Base-by-base conservation (phyloP, 1,284 basidiomycete species). In the Ustilago xerochloae region DNA sequence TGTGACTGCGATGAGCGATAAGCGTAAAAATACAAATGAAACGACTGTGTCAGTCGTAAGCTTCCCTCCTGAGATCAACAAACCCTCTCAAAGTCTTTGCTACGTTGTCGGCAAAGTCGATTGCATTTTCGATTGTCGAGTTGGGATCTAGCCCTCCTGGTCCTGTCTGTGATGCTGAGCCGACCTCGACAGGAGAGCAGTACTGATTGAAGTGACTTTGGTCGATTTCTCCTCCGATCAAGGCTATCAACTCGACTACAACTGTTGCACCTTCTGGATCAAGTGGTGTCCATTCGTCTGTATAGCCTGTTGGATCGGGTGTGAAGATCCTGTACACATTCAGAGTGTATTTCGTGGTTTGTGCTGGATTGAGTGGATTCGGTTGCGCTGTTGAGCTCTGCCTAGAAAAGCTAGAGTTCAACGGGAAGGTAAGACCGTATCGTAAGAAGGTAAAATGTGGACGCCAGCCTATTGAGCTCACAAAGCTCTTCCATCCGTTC, bases 261-360 rank as follows among this genome's bases (percentile, higher is more conserved):
- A 71, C 57, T 3, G 72, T 75, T 2, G 59, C 53, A 0, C 60
- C 72, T 3, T 61, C 46, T 0, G 72, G 66, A 47, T 75, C 72
- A 26, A 75, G 46, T 8, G 67, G 63, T 1, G 43, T 33, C 72
- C 66, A 71, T n/a, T 75, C 72, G 26, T 62, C 55, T 0, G 60
- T 63, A 20, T 61, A 70, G 4, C 52, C 67, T 4, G 52, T 60
- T 13, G 67, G 72, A 30, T 70, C 67, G n/a, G 59, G 63, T 7
- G 51, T 56, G 18, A 75, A 75, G 56, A 75, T 67, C n/a, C 67
- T 52, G 39, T 64, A 75, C 33, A 75, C 56, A 50, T 60, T 61
- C 24, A 75, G 53, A 0, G 50, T 58, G 30, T 67, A 43, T 26
- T 53, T 61, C 3, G 72, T 75, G 1, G n/a, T 4, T 28, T 61